Evolutionary conservation across 768 basidiomycete species (phyloP).

Genomic region (Cyathus striatus): DNA sequence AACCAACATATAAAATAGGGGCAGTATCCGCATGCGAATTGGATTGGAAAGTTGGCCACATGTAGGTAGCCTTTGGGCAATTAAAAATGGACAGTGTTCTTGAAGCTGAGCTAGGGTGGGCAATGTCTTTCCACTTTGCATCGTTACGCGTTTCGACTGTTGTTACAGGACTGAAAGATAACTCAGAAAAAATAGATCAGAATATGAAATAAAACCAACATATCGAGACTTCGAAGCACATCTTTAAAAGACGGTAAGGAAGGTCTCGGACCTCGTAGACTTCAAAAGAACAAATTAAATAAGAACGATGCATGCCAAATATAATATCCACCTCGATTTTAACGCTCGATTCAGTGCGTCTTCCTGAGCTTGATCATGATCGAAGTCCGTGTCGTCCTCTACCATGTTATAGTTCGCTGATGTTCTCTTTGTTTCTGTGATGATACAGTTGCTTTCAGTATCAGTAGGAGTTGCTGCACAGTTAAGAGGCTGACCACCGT

Average conservation of each 20-base stretch:
- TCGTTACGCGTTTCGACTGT: background rate
- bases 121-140: constrained; percentile 1
- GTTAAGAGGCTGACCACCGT: no score
- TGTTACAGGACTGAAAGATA: background rate
- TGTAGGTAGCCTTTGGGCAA: constrained; percentile 38
- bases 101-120: constrained; percentile 5
- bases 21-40: constrained; percentile 36
- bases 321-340: no score
- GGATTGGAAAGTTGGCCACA: constrained; percentile 41
- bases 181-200: background rate
- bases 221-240: constrained; percentile 1
- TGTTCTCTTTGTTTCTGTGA: no score
- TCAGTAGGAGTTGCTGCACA: no score
- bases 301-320: no score
- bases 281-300: no score
- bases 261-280: no score
- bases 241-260: constrained; percentile 3
- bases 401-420: no score
- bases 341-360: no score
- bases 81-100: constrained; percentile 34
- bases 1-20: constrained; percentile 30
- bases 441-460: no score
- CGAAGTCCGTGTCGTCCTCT: no score
- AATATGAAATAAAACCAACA: background rate
- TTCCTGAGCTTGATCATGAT: no score